Conservation (phyloP, 164 flowering plant species). For the Magnolia officinalis region DNA sequence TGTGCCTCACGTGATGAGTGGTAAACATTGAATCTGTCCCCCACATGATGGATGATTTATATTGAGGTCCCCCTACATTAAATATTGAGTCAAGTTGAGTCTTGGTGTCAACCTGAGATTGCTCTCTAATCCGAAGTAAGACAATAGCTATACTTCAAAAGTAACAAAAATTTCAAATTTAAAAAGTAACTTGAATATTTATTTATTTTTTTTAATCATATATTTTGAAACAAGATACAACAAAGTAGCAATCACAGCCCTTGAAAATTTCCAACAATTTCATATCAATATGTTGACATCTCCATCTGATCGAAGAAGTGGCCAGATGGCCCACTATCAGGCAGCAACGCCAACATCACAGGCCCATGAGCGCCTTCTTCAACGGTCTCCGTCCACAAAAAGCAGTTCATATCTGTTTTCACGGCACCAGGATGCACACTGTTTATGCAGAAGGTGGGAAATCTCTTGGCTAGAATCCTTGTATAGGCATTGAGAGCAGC, state of each 20-base stretch:
- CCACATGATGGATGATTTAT: too few relatives aligned
- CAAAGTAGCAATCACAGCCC: background rate
- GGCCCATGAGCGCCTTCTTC: conserved; percentile 42
- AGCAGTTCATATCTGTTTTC: conserved; percentile 30
- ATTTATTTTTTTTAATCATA: too few relatives aligned
- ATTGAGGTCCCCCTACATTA: too few relatives aligned
- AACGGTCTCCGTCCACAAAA: conserved; percentile 14
- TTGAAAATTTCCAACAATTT: background rate
- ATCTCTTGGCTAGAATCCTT: conserved; percentile 38
- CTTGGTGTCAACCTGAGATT: too few relatives aligned
- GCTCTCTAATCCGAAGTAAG: too few relatives aligned
- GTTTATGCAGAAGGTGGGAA: conserved; percentile 30
- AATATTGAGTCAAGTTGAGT: too few relatives aligned
- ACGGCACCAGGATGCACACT: conserved; percentile 41
- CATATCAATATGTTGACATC: background rate
- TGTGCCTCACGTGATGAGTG: too few relatives aligned
- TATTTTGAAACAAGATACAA: too few relatives aligned
- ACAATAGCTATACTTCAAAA: too few relatives aligned
- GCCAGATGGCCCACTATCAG: conserved; percentile 41
- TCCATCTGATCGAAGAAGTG: conserved; percentile 27
- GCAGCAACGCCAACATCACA: conserved; percentile 36
- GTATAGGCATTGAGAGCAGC: conserved; percentile 46
- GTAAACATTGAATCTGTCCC: too few relatives aligned
- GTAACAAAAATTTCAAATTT: too few relatives aligned
- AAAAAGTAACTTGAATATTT: too few relatives aligned